Evolutionary conservation across 495 filamentous ascomycete species (phyloP), one percentile per base, ranked within the genome.

Genomic region (Penicillium diatomitis): DNA sequence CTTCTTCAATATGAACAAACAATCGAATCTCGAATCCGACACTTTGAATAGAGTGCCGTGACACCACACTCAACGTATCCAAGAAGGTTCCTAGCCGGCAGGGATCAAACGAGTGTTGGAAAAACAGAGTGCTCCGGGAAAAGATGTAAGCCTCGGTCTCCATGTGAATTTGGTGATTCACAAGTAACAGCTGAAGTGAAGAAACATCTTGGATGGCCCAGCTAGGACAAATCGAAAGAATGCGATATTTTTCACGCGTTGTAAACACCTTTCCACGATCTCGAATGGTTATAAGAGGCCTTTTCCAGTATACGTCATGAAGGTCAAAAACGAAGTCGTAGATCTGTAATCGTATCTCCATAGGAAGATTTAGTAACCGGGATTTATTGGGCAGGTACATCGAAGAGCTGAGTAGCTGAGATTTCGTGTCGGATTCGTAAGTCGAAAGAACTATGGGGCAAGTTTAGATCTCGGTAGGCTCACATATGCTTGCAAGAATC

Each of bases 11-110:
- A 38, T 72, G 67, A 9, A 72, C 67, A 52, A 72, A 72, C 52
- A 72, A 63, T 49, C 61, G 66, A 10, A 72, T 41, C 54, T 72
- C 69, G 38, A 72, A 72, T 12, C 69, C 69, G 30, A 72, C 64
- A 52, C 62, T 66, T 36, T 62, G 68, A 49, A 74, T 65, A 11
- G 58, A 56, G 0, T 30, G 29, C n/a, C 64, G 61, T 0, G 68
- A 63, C 4, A 65, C 66, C 6, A 47, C 40, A 42, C 65, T 67
- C 0, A 72, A 50, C 3, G 65, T 71, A 33, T 67, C 60, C 20
- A 74, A 63, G 51, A 74, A 71, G 1, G 47, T 53, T 3, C 48
- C 62, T 2, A 70, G 45, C 0, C 56, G 65, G 54, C 66, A 60
- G 10, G 68, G 57, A 43, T 72, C 61, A 54, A 74, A 68, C 1